phyloP scores from a whole-genome alignment of 1,284 basidiomycete genomes.

The Cryptococcus sp. region DNA sequence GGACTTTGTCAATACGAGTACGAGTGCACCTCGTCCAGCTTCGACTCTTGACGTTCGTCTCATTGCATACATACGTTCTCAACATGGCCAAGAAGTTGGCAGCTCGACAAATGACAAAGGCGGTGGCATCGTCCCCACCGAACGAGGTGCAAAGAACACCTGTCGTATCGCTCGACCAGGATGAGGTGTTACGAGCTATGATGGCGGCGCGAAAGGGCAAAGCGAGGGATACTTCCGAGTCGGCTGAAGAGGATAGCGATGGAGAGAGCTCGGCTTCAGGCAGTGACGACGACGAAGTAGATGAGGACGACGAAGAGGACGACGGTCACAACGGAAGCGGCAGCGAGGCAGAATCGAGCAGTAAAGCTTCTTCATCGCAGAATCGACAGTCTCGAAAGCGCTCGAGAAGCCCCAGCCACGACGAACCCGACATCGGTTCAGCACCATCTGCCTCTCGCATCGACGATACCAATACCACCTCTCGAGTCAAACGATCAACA shows the following conservation, averaged over 20 bases:
- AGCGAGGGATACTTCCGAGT: slow-evolving; percentile 15
- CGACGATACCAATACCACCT: slow-evolving; percentile 4
- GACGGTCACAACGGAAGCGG: slow-evolving; percentile 6
- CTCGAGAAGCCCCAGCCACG: neutral
- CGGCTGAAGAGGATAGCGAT: slow-evolving; percentile 11
- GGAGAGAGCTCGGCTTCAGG: too few relatives aligned
- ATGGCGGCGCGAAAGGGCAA: slow-evolving; percentile 42
- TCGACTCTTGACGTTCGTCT: too few relatives aligned
- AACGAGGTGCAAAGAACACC: too few relatives aligned
- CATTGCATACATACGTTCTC: too few relatives aligned
- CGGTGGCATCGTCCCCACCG: too few relatives aligned
- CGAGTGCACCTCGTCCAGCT: too few relatives aligned
- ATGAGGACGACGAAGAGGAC: slow-evolving; percentile 14
- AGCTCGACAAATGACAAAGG: too few relatives aligned
- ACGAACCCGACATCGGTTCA: neutral
- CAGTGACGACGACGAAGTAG: slow-evolving; percentile 9
- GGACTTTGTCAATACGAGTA: too few relatives aligned
- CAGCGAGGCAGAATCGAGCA: slow-evolving; percentile 5
- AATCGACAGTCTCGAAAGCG: too few relatives aligned
- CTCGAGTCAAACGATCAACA: slow-evolving; percentile 17
- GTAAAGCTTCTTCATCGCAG: neutral
- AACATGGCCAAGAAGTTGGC: too few relatives aligned
- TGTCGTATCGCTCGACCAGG: too few relatives aligned
- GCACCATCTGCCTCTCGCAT: neutral
- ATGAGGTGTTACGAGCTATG: slow-evolving; percentile 39